Percentiles rank a stretch among this genome's conserved stretches.
Evolutionary conservation across 2,329 filamentous ascomycete species (phyloP).

Genomic region (Fusarium sp.): DNA sequence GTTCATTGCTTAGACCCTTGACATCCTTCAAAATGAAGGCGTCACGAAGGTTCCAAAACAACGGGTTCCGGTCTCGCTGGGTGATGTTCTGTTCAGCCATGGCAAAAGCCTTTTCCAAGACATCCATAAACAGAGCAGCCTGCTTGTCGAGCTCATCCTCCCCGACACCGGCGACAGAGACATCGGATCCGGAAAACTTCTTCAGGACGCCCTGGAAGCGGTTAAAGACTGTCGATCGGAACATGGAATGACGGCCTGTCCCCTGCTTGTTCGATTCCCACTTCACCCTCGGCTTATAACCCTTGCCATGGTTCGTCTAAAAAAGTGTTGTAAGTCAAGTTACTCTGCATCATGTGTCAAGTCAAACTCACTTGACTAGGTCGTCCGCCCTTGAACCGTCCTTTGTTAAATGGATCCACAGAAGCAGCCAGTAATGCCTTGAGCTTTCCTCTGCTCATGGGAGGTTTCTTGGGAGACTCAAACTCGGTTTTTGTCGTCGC

Average conservation of each 20-base stretch:
- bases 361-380: conserved; percentile 43
- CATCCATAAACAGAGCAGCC: conserved; percentile 58
- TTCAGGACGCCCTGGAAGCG: conserved; percentile 54
- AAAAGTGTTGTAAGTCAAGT: conserved; percentile 1
- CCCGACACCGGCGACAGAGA: conserved; percentile 45
- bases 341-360: not conserved
- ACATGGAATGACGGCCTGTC: conserved; percentile 47
- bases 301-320: conserved; percentile 51
- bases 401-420: not conserved
- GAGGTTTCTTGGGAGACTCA: not conserved
- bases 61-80: conserved; percentile 60
- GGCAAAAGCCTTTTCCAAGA: conserved; percentile 59
- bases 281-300: conserved; percentile 50
- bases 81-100: conserved; percentile 56
- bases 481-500: not conserved
- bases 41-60: conserved; percentile 70
- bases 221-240: conserved; percentile 50
- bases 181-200: conserved; percentile 35
- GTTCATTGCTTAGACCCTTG: conserved; percentile 64
- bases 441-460: not conserved
- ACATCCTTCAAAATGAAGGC: conserved; percentile 68
- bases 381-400: conserved; percentile 31
- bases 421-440: not conserved
- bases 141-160: conserved; percentile 60
- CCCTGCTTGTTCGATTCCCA: conserved; percentile 42